These are phyloP conservation scores for Exserohilum turcica DNA, from an alignment of 2,329 filamentous ascomycete species.

Conservation along the genomic window DNA sequence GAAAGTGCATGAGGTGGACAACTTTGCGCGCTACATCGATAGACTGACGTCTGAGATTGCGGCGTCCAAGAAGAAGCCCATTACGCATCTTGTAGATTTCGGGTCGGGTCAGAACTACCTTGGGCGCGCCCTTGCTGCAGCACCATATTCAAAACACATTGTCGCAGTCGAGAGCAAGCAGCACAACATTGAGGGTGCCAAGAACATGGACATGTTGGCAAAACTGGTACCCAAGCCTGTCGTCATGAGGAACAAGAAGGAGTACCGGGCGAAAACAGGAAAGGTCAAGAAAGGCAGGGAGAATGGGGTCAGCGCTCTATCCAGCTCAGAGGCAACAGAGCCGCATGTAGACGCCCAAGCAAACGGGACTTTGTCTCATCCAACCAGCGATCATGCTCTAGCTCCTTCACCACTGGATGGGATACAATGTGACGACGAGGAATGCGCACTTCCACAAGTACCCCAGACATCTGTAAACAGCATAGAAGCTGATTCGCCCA, in stretches of 20 bases:
- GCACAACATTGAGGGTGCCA: constrained; percentile 84
- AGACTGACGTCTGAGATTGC: constrained; percentile 63
- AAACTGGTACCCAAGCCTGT: constrained; percentile 74
- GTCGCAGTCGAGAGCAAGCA: constrained; percentile 89
- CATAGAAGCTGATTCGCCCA: background rate
- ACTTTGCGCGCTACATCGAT: constrained; percentile 86
- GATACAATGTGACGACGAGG: constrained; percentile 14
- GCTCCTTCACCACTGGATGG: constrained; percentile 4
- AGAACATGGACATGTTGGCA: constrained; percentile 80
- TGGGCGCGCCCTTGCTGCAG: constrained; percentile 80
- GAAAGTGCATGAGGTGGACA: constrained; percentile 89
- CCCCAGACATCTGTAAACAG: background rate
- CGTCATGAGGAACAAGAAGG: constrained; percentile 82
- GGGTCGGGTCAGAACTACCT: constrained; percentile 97
- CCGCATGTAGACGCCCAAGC: background rate
- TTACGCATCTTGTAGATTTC: constrained; percentile 93
- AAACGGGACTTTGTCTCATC: background rate
- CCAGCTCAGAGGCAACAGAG: background rate
- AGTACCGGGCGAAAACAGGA: constrained; percentile 61
- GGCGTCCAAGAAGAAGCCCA: constrained; percentile 44
- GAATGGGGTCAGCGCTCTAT: constrained; percentile 11
- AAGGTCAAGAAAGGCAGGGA: constrained; percentile 51
- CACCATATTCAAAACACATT: constrained; percentile 83
- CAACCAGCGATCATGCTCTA: constrained; percentile 1
- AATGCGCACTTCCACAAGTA: constrained; percentile 2